These are phyloP conservation scores for Cladobotryum protrusum DNA, from an alignment of 2,329 filamentous ascomycete genomes.

Conservation along the genomic window DNA sequence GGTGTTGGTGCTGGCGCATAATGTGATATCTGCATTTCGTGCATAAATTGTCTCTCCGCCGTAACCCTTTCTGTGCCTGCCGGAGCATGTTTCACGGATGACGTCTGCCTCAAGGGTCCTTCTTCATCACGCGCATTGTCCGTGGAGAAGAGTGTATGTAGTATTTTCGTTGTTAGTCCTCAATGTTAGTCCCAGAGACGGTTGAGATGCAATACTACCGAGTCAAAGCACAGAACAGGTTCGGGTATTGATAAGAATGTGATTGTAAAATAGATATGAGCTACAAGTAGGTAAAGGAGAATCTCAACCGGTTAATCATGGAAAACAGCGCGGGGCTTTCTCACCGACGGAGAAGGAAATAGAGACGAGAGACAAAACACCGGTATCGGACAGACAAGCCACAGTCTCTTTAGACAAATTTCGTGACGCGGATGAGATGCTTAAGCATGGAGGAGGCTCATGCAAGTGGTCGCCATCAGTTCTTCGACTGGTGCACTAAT, in stretches of 20 bases:
- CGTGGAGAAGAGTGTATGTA: neutral
- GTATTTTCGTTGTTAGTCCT: too few relatives aligned
- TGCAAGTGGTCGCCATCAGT: neutral
- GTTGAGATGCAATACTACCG: too few relatives aligned
- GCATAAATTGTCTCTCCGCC: neutral
- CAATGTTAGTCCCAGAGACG: too few relatives aligned
- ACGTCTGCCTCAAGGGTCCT: neutral
- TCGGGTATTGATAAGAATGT: too few relatives aligned
- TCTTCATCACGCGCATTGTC: neutral
- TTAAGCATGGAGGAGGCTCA: neutral
- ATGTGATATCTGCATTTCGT: neutral
- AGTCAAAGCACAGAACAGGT: too few relatives aligned
- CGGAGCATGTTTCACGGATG: neutral
- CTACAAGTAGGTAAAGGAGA: too few relatives aligned
- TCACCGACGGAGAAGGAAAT: neutral
- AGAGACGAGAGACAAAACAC: neutral
- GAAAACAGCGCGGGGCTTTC: neutral
- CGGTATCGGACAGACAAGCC: neutral
- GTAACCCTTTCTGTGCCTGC: neutral
- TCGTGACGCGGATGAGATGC: too few relatives aligned
- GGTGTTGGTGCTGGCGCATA: neutral
- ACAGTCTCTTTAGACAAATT: too few relatives aligned
- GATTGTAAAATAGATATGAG: too few relatives aligned
- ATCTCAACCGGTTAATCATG: too few relatives aligned
- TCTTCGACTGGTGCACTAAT: neutral